These are phyloP conservation scores for Aspergillus alliaceus DNA, from an alignment of 2,329 filamentous ascomycete genomes.

Conservation along the genomic window DNA sequence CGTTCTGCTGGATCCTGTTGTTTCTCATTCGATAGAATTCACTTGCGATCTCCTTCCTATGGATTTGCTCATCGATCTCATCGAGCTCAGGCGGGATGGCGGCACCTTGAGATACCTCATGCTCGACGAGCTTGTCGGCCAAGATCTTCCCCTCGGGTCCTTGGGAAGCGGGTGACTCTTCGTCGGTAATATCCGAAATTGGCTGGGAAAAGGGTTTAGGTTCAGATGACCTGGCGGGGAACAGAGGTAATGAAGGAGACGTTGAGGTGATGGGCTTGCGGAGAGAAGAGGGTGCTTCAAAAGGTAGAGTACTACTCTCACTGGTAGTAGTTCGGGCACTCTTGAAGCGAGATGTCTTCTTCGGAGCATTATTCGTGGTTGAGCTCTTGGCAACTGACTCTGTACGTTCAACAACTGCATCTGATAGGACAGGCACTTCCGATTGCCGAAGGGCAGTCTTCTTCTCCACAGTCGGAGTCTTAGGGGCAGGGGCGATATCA, in stretches of 20 bases:
- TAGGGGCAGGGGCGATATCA: slow-evolving; percentile 62
- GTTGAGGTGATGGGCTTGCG: slow-evolving; percentile 24
- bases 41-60: slow-evolving; percentile 74
- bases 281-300: slow-evolving; percentile 18
- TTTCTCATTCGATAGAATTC: slow-evolving; percentile 85
- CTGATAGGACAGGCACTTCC: slow-evolving; percentile 37
- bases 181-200: slow-evolving; percentile 27
- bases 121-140: slow-evolving; percentile 59
- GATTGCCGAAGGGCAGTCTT: slow-evolving; percentile 28
- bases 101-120: slow-evolving; percentile 36
- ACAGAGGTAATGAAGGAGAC: slow-evolving; percentile 31
- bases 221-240: slow-evolving; percentile 37
- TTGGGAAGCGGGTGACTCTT: slow-evolving; percentile 30
- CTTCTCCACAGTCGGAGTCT: slow-evolving; percentile 27
- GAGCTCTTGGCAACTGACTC: slow-evolving; percentile 18
- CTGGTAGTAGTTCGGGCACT: slow-evolving; percentile 28
- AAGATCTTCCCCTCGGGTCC: slow-evolving; percentile 54
- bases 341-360: slow-evolving; percentile 48
- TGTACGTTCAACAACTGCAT: slow-evolving; percentile 47
- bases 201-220: slow-evolving; percentile 42
- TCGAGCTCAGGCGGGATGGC: slow-evolving; percentile 52
- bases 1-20: slow-evolving; percentile 76
- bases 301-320: slow-evolving; percentile 17
- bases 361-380: slow-evolving; percentile 27
- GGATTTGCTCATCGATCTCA: slow-evolving; percentile 69